phyloP scores from a whole-genome alignment of 2,329 filamentous ascomycete genomes.

The Pyrenophora tritici-repentis region DNA sequence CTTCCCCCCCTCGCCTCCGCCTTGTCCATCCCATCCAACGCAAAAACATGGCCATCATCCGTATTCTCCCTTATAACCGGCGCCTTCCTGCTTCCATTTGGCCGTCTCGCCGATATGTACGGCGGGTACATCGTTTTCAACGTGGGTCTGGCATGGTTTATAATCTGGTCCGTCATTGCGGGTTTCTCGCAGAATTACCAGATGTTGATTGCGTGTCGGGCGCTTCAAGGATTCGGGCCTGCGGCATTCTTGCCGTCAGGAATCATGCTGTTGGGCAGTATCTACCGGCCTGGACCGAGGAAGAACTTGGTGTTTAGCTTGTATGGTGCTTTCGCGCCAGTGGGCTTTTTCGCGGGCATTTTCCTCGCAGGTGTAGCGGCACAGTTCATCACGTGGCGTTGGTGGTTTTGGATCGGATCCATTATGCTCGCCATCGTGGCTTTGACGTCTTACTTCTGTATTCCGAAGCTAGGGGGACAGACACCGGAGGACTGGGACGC shows the following conservation, averaged over 20 bases:
- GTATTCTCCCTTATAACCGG: conserved; percentile 47
- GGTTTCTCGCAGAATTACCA: conserved; percentile 70
- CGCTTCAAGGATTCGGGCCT: conserved; percentile 73
- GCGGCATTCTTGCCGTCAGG: conserved; percentile 73
- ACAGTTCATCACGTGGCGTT: conserved; percentile 38
- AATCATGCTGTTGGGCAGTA: conserved; percentile 67
- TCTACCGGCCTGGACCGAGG: conserved; percentile 68
- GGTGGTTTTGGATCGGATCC: conserved; percentile 43
- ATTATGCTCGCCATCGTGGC: conserved; percentile 42
- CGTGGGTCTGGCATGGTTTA: conserved; percentile 66
- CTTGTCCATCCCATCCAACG: conserved; percentile 69
- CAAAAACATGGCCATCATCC: conserved; percentile 54
- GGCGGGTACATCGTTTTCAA: conserved; percentile 69
- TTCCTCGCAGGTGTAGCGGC: conserved; percentile 44
- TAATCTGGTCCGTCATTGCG: conserved; percentile 69
- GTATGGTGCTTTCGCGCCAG: conserved; percentile 59
- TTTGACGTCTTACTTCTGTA: conserved; percentile 36
- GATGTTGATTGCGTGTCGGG: conserved; percentile 75
- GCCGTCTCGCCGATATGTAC: conserved; percentile 62
- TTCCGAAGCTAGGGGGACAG: conserved; percentile 29
- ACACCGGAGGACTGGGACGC: not conserved
- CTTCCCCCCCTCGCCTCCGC: conserved; percentile 67
- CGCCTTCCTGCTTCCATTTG: conserved; percentile 54
- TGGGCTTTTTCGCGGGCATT: conserved; percentile 52
- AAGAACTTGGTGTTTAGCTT: conserved; percentile 70